Base-by-base conservation (phyloP, 345 rosid species). In the Erysimum cheiranthoides region DNA sequence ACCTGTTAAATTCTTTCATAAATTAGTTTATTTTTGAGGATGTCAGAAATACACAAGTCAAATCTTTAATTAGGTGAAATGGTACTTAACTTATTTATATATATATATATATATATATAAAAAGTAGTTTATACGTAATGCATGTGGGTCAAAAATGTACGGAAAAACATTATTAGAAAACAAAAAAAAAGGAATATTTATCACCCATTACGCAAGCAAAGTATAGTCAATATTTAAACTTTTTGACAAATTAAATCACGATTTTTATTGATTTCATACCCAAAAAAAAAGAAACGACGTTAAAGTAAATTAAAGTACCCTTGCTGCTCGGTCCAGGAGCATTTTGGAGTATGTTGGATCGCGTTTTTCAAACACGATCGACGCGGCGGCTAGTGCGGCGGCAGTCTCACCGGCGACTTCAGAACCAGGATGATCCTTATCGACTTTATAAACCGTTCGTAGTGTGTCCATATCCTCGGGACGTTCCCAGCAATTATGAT, bases 401-500 rank as follows among this genome's bases (percentile, higher is more conserved):
- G 97, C 97, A 0, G 95, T 92, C 77, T 94, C 97, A 0, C 88
- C 88, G 0, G 90, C 91, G 0, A 92, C 83, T 4, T 94, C 98
- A 0, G 98, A 92, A 3, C 97, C 98, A 0, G 97, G 97, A 75
- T 85, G 88, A 6, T 79, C 78, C 64, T 85, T 80, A 5, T 94
- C 96, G 32, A 94, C 82, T 64, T 83, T 90, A 74, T 84, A 88
- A 6, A 90, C 98, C 35, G 49, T 86, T 38, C 96, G 65, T 0
- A 93, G 81, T 0, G 96, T 92, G 6, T 91, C 87, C 98, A 92
- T 94, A 83, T 94, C 98, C 79, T 94, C 97, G n/a, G 96, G 96
- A 63, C 96, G 82, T 78, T 94, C 97, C 98, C 98, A 94, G 50
- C 98, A 92, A 58, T 87, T 87, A 62, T 94, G 98, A 46, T 94